Percentiles rank a stretch among this genome's conserved stretches.
Evolutionary conservation across 768 basidiomycete genomes (phyloP).

Genomic region (Tulasnella sp.): DNA sequence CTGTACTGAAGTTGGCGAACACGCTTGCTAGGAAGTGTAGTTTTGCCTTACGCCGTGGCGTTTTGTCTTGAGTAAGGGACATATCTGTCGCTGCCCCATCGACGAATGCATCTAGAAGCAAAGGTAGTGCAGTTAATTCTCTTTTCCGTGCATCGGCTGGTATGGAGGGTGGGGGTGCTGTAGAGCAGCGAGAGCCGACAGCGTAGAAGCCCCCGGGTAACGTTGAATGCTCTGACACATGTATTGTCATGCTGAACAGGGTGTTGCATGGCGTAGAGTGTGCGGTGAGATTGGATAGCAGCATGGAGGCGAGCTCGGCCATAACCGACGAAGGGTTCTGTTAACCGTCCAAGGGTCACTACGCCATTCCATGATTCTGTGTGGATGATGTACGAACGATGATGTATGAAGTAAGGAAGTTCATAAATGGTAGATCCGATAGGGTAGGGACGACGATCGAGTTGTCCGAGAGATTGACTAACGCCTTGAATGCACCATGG

Average conservation of each 20-base stretch:
- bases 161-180: constrained; percentile 65
- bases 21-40: constrained; percentile 90
- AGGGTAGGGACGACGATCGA: constrained; percentile 53
- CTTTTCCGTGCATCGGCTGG: constrained; percentile 40
- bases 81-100: constrained; percentile 48
- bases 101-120: constrained; percentile 84
- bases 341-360: neutral
- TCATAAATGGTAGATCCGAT: constrained; percentile 61
- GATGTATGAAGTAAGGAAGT: constrained; percentile 81
- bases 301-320: constrained; percentile 93
- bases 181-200: constrained; percentile 69
- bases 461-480: constrained; percentile 89
- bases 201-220: constrained; percentile 43
- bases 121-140: constrained; percentile 56
- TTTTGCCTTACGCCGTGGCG: constrained; percentile 45
- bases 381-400: constrained; percentile 45
- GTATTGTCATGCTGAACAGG: constrained; percentile 55
- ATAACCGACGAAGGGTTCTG: constrained; percentile 86
- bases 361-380: neutral
- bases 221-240: constrained; percentile 46
- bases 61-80: constrained; percentile 28
- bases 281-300: constrained; percentile 86
- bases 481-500: constrained; percentile 88
- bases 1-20: constrained; percentile 82
- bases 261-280: constrained; percentile 55